Percentiles rank a stretch among this genome's conserved stretches.
Conservation (phyloP, 163 green algal genomes). For the Chlamydomonas reinhardtii region DNA sequence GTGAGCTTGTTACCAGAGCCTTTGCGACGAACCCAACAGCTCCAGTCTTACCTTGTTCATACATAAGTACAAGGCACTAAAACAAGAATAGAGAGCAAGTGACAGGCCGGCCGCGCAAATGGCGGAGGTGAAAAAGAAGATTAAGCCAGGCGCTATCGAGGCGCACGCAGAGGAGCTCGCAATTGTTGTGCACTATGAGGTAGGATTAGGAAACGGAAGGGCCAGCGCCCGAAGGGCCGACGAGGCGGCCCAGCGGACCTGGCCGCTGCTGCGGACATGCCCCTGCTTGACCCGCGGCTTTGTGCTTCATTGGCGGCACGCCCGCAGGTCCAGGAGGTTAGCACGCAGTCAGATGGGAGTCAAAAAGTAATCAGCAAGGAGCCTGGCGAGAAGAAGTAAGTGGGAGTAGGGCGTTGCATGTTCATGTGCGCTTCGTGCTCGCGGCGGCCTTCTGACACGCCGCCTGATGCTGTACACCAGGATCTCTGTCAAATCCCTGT, state of each 20-base stretch:
- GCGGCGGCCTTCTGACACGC: neutral
- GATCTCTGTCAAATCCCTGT: conserved; percentile 76
- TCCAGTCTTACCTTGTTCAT: too few relatives aligned
- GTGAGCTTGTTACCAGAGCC: too few relatives aligned
- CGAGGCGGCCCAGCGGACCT: too few relatives aligned
- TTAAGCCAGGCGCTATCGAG: conserved; percentile 68
- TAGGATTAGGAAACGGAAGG: conserved; percentile 35
- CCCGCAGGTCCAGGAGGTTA: conserved; percentile 71
- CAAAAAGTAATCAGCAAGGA: conserved; percentile 65
- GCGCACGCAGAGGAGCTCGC: conserved; percentile 59
- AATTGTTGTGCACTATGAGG: conserved; percentile 69
- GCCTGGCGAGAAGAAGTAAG: conserved; percentile 74
- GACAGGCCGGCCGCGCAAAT: too few relatives aligned
- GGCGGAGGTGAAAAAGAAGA: conserved; percentile 36
- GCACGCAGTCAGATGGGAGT: conserved; percentile 51
- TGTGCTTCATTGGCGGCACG: neutral
- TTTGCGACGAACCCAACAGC: too few relatives aligned
- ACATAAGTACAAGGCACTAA: too few relatives aligned
- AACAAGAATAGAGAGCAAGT: too few relatives aligned
- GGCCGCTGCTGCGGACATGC: neutral
- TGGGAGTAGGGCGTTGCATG: neutral
- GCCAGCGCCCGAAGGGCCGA: too few relatives aligned
- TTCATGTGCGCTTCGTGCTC: neutral
- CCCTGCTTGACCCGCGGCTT: neutral
- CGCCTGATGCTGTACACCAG: conserved; percentile 53